A percentile compares a stretch with the other conserved stretches of the same genome.
phyloP scores from a whole-genome alignment of 2,329 filamentous ascomycete genomes.

The Diaporthe velutina region DNA sequence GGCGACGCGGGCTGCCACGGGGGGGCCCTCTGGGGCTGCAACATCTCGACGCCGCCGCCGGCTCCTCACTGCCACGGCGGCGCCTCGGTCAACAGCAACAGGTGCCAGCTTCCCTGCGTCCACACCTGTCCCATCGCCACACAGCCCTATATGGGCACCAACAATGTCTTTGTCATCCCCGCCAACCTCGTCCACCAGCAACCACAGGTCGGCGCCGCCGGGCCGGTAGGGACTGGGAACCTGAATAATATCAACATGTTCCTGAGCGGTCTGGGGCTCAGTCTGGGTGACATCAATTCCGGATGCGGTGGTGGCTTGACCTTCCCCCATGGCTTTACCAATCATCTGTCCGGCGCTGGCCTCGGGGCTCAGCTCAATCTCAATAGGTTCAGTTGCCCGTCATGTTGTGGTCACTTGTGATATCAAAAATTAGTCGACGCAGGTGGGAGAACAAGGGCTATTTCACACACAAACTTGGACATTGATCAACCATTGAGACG shows the following conservation, averaged over 20 bases:
- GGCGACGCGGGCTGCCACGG: conserved; percentile 30
- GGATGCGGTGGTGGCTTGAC: conserved; percentile 18
- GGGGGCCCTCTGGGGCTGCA: conserved; percentile 35
- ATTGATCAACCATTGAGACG: not conserved
- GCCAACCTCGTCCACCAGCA: conserved; percentile 25
- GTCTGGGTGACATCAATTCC: not conserved
- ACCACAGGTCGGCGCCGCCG: not conserved
- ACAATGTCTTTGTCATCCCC: conserved; percentile 38
- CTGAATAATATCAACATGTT: conserved; percentile 32
- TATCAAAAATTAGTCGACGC: not conserved
- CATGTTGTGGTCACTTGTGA: conserved; percentile 27
- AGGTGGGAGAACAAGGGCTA: not conserved
- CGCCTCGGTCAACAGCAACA: conserved; percentile 7
- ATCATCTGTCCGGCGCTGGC: not conserved
- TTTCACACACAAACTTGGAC: conserved; percentile 11
- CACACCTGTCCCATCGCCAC: conserved; percentile 37
- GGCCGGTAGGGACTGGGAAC: not conserved
- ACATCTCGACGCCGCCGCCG: not conserved
- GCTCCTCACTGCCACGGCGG: not conserved
- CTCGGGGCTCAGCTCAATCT: not conserved
- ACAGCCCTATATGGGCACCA: conserved; percentile 34
- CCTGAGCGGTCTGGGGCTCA: conserved; percentile 27
- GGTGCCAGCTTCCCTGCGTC: conserved; percentile 20
- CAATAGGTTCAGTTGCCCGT: conserved; percentile 29
- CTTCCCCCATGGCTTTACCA: not conserved